Conservation (phyloP, 169 alveolate species). For the Perkinsus chesapeaki region DNA sequence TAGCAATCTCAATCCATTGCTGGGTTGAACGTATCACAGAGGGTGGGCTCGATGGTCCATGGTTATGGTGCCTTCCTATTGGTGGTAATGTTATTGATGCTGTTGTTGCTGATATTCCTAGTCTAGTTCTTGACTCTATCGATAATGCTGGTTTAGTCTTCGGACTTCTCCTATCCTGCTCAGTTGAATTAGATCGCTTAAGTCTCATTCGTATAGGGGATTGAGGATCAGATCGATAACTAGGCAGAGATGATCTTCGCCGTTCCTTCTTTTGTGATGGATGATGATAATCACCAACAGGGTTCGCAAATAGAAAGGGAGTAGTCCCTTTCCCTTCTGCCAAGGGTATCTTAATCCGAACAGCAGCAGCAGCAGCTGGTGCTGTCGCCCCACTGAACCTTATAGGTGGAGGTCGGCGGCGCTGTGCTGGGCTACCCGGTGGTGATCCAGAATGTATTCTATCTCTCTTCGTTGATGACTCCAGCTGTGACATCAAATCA, state of each 20-base stretch:
- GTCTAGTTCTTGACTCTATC: background rate
- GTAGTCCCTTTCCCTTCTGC: no score
- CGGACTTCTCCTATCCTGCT: background rate
- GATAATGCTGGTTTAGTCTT: background rate
- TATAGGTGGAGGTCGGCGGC: background rate
- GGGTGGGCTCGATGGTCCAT: background rate
- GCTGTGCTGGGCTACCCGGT: background rate
- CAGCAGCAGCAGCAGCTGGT: no score
- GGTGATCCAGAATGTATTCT: background rate
- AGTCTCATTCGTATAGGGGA: background rate
- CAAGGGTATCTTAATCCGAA: no score
- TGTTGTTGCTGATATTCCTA: background rate
- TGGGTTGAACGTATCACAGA: background rate
- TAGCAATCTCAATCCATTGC: background rate
- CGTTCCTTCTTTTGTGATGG: no score
- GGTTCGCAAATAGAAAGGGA: no score
- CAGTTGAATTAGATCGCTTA: background rate
- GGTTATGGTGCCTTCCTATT: background rate
- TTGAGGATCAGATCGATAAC: background rate
- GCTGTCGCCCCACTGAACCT: background rate
- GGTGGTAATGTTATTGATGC: background rate
- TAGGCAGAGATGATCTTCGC: background rate
- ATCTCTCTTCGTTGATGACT: background rate
- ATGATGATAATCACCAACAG: no score
- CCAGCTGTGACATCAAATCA: background rate